phyloP scores from a whole-genome alignment of 1,284 basidiomycete genomes.

The Marasmius oreades region DNA sequence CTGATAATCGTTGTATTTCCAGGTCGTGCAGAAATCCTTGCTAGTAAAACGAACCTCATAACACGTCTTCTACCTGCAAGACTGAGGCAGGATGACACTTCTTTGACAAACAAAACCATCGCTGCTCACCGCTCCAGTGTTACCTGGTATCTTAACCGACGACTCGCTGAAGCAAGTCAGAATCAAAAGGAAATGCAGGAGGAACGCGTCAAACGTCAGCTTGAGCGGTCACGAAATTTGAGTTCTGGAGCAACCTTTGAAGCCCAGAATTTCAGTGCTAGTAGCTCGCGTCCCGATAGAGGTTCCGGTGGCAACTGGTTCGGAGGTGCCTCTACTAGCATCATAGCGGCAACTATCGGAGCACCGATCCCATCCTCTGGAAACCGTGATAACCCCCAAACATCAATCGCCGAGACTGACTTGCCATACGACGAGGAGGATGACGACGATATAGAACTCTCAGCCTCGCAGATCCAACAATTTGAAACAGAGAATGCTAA shows the following conservation, averaged over 20 bases:
- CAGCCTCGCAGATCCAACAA: constrained; percentile 82
- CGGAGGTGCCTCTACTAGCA: constrained; percentile 56
- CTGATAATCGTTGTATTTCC: constrained; percentile 1
- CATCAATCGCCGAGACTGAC: too few relatives aligned
- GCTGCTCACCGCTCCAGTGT: too few relatives aligned
- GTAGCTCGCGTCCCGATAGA: constrained; percentile 19
- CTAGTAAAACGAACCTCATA: constrained; percentile 58
- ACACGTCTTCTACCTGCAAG: constrained; percentile 64
- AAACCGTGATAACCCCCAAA: constrained; percentile 24
- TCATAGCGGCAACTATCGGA: constrained; percentile 63
- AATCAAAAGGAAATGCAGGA: constrained; percentile 86
- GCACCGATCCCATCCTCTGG: constrained; percentile 31
- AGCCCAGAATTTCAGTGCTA: constrained; percentile 39
- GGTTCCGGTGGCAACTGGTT: constrained; percentile 49
- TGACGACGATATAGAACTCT: constrained; percentile 73
- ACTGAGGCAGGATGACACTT: constrained; percentile 55
- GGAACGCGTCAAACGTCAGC: constrained; percentile 76
- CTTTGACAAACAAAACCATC: constrained; percentile 62
- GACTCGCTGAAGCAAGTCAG: constrained; percentile 75
- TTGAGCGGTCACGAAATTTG: constrained; percentile 74
- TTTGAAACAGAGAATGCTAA: constrained; percentile 93
- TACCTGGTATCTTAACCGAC: constrained; percentile 80
- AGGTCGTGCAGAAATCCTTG: constrained; percentile 67
- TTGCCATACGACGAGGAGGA: too few relatives aligned
- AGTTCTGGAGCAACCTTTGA: constrained; percentile 67